Conservation (phyloP, 345 rosid genomes). For the Passiflora organensis region DNA sequence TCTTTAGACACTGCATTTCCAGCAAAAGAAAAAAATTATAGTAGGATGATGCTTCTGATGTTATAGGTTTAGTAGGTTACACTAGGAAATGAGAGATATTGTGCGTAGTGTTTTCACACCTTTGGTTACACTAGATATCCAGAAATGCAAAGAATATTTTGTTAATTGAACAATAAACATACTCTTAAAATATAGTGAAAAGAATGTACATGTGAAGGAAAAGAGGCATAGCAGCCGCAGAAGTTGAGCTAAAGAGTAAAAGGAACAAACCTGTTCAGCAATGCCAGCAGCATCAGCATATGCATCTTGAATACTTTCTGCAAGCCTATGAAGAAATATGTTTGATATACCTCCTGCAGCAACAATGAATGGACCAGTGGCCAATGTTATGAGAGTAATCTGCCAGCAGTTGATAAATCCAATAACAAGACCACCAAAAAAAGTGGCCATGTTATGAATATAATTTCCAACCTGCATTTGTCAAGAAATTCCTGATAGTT, state of each 20-base stretch:
- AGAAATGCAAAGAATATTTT: too few relatives aligned
- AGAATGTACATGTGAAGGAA: too few relatives aligned
- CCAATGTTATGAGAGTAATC: constrained; percentile 87
- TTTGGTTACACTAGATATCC: too few relatives aligned
- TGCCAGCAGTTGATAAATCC: constrained; percentile 97
- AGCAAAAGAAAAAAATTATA: too few relatives aligned
- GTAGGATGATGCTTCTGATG: too few relatives aligned
- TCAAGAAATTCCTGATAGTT: constrained; percentile 11
- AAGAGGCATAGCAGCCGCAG: neutral
- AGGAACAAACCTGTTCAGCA: constrained; percentile 83
- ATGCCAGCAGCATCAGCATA: constrained; percentile 98
- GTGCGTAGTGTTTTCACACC: too few relatives aligned
- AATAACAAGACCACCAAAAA: constrained; percentile 82
- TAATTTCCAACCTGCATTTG: constrained; percentile 90
- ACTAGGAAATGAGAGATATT: too few relatives aligned
- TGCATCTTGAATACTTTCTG: constrained; percentile 99
- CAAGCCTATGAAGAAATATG: constrained; percentile 95
- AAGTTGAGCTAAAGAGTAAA: neutral
- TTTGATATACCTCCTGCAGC: constrained; percentile 99
- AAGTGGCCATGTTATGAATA: constrained; percentile 99
- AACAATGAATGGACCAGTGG: constrained; percentile 97
- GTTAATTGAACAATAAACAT: too few relatives aligned
- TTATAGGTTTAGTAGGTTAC: too few relatives aligned
- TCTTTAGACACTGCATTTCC: too few relatives aligned
- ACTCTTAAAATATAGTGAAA: too few relatives aligned